Base-by-base conservation (phyloP, 2,329 filamentous ascomycete genomes). In the Aspergillus ochraceus region DNA sequence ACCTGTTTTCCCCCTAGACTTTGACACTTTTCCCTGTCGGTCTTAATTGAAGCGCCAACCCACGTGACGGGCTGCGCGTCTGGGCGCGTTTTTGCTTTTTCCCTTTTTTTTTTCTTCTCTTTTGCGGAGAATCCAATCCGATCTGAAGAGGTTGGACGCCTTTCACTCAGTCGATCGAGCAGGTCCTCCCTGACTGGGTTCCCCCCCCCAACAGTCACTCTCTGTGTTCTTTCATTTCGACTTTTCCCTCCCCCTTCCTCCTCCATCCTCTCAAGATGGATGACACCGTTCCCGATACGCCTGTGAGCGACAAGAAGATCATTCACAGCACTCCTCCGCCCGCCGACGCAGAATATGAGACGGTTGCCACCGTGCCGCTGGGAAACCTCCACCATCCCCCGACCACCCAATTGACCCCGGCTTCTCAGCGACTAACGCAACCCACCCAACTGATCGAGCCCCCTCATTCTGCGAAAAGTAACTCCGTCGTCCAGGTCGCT, bases 401-500 rank as follows among this genome's bases (percentile, higher is more conserved):
- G 64, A 72, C 72, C 57, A 73, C 73, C 65, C 64, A 69, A 59
- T 64, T 71, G 47, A 78, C 69, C 61, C 83, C 71, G 78, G 79
- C 64, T 79, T 84, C 60, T 74, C 84, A 74, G 76, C 80, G 57
- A 78, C 77, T 72, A 65, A 88, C 86, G 14, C 86, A 89, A 67
- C 85, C 87, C 0, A 88, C 84, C 11, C 86, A 88, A 67, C 76
- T 86, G 36, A 74, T 88, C 26, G 77, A 80, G 17, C 74, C 74
- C 52, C 74, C 78, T 45, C 73, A 76, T 51, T 72, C 72, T 52
- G 67, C 69, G 1, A 69, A 66, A 59, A 62, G 69, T 57, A 66
- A 73, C 52, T 73, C 81, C 42, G 72, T 83, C 54, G 80, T 97
- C 58, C 93, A 97, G 74, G 93, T 97, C 3, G 88, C 89, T 30